Percentiles rank a stretch among this genome's conserved stretches.
These are phyloP conservation scores for Letharia columbiana DNA, from an alignment of 495 filamentous ascomycete species.

Conservation along the genomic window DNA sequence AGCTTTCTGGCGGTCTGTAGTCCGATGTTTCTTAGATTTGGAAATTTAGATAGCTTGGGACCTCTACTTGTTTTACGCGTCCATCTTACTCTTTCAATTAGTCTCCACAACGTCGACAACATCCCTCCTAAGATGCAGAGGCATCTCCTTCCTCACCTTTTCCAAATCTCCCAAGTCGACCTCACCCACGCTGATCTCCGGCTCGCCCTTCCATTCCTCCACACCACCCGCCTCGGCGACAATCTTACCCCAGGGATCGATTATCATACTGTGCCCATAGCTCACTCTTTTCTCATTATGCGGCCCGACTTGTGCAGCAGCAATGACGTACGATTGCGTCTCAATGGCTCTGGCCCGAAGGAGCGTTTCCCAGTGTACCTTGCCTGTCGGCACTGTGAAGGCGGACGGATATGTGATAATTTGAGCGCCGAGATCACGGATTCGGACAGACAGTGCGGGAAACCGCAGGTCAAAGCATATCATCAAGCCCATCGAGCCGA, in stretches of 20 bases:
- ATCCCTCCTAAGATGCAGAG: conserved; percentile 32
- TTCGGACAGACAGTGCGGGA: conserved; percentile 61
- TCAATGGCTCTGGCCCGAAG: conserved; percentile 81
- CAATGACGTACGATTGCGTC: conserved; percentile 78
- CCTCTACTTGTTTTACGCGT: background rate
- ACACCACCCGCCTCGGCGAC: conserved; percentile 52
- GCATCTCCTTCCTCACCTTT: conserved; percentile 53
- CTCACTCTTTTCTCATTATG: conserved; percentile 75
- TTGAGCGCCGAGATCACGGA: conserved; percentile 60
- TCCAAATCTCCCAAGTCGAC: conserved; percentile 43
- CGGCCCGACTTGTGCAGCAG: conserved; percentile 71
- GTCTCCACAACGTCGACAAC: conserved; percentile 35
- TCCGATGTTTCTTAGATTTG: background rate
- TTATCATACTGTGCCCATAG: conserved; percentile 83
- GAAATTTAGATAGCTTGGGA: background rate
- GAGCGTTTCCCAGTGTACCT: conserved; percentile 75
- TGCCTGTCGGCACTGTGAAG: conserved; percentile 81
- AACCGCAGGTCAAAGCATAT: conserved; percentile 94
- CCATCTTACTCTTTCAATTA: background rate
- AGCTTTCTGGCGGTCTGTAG: background rate
- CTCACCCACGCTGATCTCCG: conserved; percentile 44
- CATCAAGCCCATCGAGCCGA: conserved; percentile 66
- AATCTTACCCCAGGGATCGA: conserved; percentile 81
- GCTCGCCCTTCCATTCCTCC: conserved; percentile 34
- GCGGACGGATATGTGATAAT: conserved; percentile 83